Evolutionary conservation across 2,329 filamentous ascomycete species (phyloP).

Genomic region (Nigrograna mackinnonii): DNA sequence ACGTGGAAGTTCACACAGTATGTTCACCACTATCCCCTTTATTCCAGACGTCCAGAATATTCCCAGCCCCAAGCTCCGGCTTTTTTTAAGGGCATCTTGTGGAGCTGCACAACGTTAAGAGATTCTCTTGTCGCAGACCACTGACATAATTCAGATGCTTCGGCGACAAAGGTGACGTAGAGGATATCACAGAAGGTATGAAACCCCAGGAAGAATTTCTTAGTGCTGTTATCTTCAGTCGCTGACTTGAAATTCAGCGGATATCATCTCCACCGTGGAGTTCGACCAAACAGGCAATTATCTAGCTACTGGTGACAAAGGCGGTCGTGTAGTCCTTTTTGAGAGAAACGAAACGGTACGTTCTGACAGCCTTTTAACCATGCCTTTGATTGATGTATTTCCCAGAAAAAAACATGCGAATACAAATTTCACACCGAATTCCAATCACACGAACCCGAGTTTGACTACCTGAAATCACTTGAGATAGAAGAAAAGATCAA

Average conservation of each 20-base stretch:
- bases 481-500: constrained; percentile 99
- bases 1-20: constrained; percentile 99
- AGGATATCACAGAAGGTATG: constrained; percentile 95
- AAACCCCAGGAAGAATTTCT: not conserved
- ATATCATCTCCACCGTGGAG: constrained; percentile 90
- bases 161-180: constrained; percentile 98
- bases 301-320: constrained; percentile 87
- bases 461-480: constrained; percentile 98
- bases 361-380: constrained; percentile 15
- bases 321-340: constrained; percentile 81
- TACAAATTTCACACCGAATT: constrained; percentile 99
- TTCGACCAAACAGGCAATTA: constrained; percentile 92
- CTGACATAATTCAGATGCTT: constrained; percentile 73
- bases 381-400: constrained; percentile 5
- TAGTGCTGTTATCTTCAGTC: not conserved
- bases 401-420: constrained; percentile 98
- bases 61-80: too few relatives aligned
- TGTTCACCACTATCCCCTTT: too few relatives aligned
- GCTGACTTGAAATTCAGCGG: constrained; percentile 56
- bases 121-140: not conserved
- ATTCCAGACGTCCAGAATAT: too few relatives aligned
- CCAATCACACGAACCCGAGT: constrained; percentile 98
- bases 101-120: not conserved
- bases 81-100: too few relatives aligned
- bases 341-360: constrained; percentile 94